A percentile compares a stretch with the other conserved stretches of the same genome.
phyloP scores from a whole-genome alignment of 2,329 filamentous ascomycete species.

The Hawksworthiomyces lignivorus region DNA sequence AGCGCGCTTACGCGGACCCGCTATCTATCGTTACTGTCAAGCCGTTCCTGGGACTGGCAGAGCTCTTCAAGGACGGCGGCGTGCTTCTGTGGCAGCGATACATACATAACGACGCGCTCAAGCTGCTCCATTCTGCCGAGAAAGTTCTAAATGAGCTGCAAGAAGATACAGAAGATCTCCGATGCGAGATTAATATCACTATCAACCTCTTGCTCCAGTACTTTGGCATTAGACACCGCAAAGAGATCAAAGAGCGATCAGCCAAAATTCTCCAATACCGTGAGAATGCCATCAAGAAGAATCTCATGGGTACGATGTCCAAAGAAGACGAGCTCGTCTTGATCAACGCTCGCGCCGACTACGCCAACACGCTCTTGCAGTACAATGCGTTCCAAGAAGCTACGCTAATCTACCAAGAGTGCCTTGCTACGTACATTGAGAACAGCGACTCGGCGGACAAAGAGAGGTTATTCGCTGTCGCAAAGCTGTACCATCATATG shows the following conservation, averaged over 20 bases:
- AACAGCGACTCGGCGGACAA: slow-evolving; percentile 1
- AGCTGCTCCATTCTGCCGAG: slow-evolving; percentile 12
- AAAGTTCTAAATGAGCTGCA: slow-evolving; percentile 9
- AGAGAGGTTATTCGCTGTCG: slow-evolving; percentile 10
- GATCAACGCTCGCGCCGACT: slow-evolving; percentile 13
- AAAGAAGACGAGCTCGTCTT: slow-evolving; percentile 7
- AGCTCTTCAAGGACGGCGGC: slow-evolving; percentile 15
- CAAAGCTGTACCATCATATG: slow-evolving; percentile 15
- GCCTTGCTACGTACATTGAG: slow-evolving; percentile 8
- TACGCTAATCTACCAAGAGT: slow-evolving; percentile 12
- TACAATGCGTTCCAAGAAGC: slow-evolving; percentile 13
- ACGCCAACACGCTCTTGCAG: slow-evolving; percentile 16
- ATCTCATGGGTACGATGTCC: neutral
- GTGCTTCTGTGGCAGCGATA: slow-evolving; percentile 14
- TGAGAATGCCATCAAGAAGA: neutral
- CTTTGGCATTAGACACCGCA: slow-evolving; percentile 14
- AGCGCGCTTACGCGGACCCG: slow-evolving; percentile 12
- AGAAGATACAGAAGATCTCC: neutral
- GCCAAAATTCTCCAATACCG: slow-evolving; percentile 10
- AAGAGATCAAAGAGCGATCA: slow-evolving; percentile 12
- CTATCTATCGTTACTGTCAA: slow-evolving; percentile 12
- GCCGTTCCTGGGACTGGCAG: slow-evolving; percentile 11
- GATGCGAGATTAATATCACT: slow-evolving; percentile 12
- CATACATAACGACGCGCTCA: slow-evolving; percentile 11
- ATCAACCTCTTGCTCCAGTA: slow-evolving; percentile 14